Percentiles rank a stretch among this genome's conserved stretches.
Evolutionary conservation across 1,139 yeast genomes (phyloP).

Genomic region (Pichia sp.): DNA sequence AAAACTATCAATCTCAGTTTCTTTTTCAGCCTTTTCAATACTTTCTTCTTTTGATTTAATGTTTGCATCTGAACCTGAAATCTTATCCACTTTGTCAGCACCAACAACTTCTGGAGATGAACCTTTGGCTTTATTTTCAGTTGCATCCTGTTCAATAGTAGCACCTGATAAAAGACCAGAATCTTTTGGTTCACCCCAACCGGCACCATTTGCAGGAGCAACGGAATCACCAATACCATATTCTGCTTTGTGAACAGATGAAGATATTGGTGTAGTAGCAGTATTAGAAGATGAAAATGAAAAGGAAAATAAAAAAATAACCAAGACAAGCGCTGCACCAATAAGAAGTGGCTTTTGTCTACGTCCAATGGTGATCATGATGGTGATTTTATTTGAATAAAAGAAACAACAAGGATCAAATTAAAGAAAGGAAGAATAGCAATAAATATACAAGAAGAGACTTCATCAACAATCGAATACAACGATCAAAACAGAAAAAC

Average conservation of each 20-base stretch:
- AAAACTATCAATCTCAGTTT: not conserved
- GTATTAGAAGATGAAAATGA: not conserved
- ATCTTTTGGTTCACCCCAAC: not conserved
- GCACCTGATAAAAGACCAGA: slow-evolving; percentile 15
- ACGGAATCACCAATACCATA: slow-evolving; percentile 11
- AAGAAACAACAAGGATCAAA: not conserved
- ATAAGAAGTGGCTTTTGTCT: slow-evolving; percentile 11
- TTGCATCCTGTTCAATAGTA: slow-evolving; percentile 14
- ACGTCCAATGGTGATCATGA: slow-evolving; percentile 12
- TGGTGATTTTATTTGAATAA: not conserved
- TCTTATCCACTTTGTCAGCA: slow-evolving; percentile 8
- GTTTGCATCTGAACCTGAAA: slow-evolving; percentile 18
- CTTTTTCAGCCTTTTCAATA: slow-evolving; percentile 7
- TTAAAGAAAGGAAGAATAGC: not conserved
- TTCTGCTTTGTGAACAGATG: slow-evolving; percentile 13
- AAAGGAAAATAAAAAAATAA: slow-evolving; percentile 5
- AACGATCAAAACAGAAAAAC: not conserved
- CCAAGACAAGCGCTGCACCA: slow-evolving; percentile 8
- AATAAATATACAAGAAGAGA: not conserved
- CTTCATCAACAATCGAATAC: not conserved
- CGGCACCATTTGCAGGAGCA: slow-evolving; percentile 10
- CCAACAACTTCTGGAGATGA: slow-evolving; percentile 1
- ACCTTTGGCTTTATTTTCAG: slow-evolving; percentile 8
- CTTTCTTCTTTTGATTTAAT: slow-evolving; percentile 14
- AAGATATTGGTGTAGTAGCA: not conserved